Evolutionary conservation across 306 rosid species (phyloP).

Genomic region (apple (Malus domestica)): ASM211411v1 NC_041799.1:13997501-13998000

Average conservation of each 20-base stretch:
- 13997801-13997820: conserved; percentile 67
- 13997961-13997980: not conserved
- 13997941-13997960: not conserved
- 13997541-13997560: not conserved
- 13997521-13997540: not conserved
- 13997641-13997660: not conserved
- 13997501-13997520: not conserved
- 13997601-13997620: not conserved
- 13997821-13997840: conserved; percentile 51
- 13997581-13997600: not conserved
- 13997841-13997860: not conserved
- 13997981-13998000: not conserved
- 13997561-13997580: not conserved
- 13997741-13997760: conserved; percentile 66
- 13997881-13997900: not conserved
- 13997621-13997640: not conserved
- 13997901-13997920: not conserved
- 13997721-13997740: conserved; percentile 72
- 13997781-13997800: conserved; percentile 68
- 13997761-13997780: conserved; percentile 77
- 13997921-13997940: not conserved
- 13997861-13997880: not conserved
- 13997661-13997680: not conserved
- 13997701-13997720: conserved; percentile 65
- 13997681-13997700: conserved; percentile 52